A percentile compares a stretch with the other conserved stretches of the same genome.
Conservation (phyloP, 2,329 filamentous ascomycete genomes). For the Hypoxylon sp. region DNA sequence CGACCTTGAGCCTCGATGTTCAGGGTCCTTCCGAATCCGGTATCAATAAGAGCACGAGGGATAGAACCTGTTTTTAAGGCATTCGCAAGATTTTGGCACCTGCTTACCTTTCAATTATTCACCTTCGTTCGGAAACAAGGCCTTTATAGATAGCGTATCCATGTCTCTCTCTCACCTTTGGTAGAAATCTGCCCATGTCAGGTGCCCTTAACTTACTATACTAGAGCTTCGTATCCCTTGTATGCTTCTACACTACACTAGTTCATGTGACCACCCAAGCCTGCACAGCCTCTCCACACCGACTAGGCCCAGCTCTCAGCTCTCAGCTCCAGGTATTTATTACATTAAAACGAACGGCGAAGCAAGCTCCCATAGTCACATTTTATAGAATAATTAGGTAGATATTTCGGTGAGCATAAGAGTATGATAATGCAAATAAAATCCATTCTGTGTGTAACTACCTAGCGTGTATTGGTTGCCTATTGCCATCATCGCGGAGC, state of each 20-base stretch:
- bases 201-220: conserved; percentile 2
- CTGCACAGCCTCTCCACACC: conserved; percentile 32
- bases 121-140: not conserved
- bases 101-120: not conserved
- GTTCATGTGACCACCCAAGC: conserved; percentile 29
- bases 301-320: not conserved
- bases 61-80: not conserved
- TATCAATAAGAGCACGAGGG: conserved; percentile 4
- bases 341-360: not conserved
- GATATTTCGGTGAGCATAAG: not conserved
- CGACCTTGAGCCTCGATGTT: conserved; percentile 23
- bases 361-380: not conserved
- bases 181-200: conserved; percentile 11
- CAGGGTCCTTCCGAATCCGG: conserved; percentile 41
- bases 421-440: conserved; percentile 30
- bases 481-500: conserved; percentile 39
- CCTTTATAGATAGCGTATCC: not conserved
- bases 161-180: conserved; percentile 14
- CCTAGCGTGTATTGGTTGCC: conserved; percentile 49
- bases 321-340: not conserved
- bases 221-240: not conserved
- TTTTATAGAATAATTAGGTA: not conserved
- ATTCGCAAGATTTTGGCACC: not conserved
- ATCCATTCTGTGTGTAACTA: conserved; percentile 50
- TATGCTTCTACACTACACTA: not conserved